A percentile compares a stretch with the other conserved stretches of the same genome.
Evolutionary conservation across 352 stramenopile species (phyloP).

Genomic region (Albugo laibachii): DNA sequence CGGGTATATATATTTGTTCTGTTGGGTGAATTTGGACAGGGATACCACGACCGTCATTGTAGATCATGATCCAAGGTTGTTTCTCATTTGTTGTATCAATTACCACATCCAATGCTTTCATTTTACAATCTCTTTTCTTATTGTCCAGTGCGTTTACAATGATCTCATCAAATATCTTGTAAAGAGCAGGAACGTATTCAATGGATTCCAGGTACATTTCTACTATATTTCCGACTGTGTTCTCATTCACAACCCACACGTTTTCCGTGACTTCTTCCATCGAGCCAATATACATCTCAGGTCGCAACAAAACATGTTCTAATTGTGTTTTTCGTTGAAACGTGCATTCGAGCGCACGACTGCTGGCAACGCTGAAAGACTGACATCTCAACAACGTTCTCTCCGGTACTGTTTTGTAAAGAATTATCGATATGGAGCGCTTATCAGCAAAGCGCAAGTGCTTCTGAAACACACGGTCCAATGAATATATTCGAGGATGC

Average conservation of each 20-base stretch:
- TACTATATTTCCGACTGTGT: constrained; percentile 14
- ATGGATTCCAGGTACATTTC: constrained; percentile 56
- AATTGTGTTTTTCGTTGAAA: constrained; percentile 83
- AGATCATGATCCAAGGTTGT: constrained; percentile 85
- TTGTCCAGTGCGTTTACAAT: constrained; percentile 98
- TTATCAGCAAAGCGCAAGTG: no score
- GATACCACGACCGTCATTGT: constrained; percentile 97
- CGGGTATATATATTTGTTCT: constrained; percentile 93
- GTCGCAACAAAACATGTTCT: constrained; percentile 79
- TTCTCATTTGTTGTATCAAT: constrained; percentile 41
- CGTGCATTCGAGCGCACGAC: constrained; percentile 11
- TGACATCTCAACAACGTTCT: no score
- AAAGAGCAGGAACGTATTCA: constrained; percentile 79
- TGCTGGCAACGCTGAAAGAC: no score
- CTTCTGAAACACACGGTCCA: no score
- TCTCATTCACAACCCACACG: constrained; percentile 43
- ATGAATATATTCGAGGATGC: no score
- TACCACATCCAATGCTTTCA: constrained; percentile 51
- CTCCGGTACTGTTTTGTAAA: no score
- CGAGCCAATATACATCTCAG: constrained; percentile 83
- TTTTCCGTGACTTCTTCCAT: constrained; percentile 52
- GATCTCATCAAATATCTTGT: constrained; percentile 99
- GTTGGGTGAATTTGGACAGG: constrained; percentile 94
- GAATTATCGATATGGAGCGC: no score
- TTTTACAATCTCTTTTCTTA: constrained; percentile 66